These are phyloP conservation scores for Penicillium diatomitis DNA, from an alignment of 495 filamentous ascomycete species.

Conservation along the genomic window DNA sequence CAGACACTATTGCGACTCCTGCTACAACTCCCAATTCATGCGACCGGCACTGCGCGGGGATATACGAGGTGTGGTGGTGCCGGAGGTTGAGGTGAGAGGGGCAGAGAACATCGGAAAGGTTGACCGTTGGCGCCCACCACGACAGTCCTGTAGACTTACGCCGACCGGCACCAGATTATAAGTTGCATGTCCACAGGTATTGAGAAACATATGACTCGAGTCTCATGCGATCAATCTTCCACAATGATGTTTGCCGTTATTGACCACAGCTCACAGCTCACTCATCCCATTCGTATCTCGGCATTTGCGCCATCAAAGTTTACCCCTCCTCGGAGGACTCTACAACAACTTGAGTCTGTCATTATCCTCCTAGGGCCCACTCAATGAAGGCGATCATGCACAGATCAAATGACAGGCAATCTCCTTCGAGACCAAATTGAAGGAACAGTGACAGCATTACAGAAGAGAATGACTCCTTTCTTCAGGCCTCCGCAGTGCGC, in stretches of 20 bases:
- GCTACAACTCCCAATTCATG: neutral
- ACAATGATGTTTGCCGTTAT: too few relatives aligned
- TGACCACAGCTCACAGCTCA: too few relatives aligned
- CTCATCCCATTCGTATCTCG: constrained; percentile 12
- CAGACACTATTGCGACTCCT: constrained; percentile 7
- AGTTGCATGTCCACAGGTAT: too few relatives aligned
- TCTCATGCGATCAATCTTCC: too few relatives aligned
- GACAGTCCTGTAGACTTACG: neutral
- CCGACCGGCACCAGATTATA: neutral
- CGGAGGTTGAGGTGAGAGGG: neutral
- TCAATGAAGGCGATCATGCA: too few relatives aligned
- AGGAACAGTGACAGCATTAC: neutral
- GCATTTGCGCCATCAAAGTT: constrained; percentile 20
- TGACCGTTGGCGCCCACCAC: neutral
- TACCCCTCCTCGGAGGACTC: constrained; percentile 24
- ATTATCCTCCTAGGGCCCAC: too few relatives aligned
- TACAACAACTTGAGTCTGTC: constrained; percentile 9
- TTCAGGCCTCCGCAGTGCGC: too few relatives aligned
- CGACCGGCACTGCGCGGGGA: constrained; percentile 1
- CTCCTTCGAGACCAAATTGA: neutral
- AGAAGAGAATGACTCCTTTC: neutral
- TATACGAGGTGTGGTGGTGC: neutral
- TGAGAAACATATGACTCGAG: too few relatives aligned
- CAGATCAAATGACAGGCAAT: too few relatives aligned
- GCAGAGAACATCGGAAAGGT: neutral